A percentile compares a stretch with the other conserved stretches of the same genome.
These are phyloP conservation scores for Diaporthe sp. DNA, from an alignment of 2,329 filamentous ascomycete genomes.

Conservation along the genomic window DNA sequence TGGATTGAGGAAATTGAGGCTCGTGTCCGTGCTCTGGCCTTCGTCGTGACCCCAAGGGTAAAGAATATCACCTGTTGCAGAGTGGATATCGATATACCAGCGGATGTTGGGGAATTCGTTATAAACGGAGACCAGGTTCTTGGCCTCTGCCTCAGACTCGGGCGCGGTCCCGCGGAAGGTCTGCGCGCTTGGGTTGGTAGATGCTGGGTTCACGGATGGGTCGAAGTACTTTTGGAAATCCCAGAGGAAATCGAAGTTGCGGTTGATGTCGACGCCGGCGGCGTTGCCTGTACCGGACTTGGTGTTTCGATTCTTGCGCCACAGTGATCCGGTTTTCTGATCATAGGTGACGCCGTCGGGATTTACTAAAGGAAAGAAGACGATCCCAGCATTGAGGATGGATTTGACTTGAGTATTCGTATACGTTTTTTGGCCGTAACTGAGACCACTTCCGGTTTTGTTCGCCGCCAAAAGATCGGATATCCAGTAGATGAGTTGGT, in stretches of 20 bases:
- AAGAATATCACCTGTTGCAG: not conserved
- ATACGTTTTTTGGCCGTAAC: not conserved
- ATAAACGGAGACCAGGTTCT: not conserved
- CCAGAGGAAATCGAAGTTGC: not conserved
- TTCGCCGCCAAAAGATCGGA: not conserved
- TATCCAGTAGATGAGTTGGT: conserved; percentile 2
- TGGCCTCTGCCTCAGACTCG: conserved; percentile 2
- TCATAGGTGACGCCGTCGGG: not conserved
- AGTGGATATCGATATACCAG: conserved; percentile 2
- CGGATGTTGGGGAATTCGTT: not conserved
- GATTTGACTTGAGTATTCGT: not conserved
- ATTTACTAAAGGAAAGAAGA: not conserved
- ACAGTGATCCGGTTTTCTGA: not conserved
- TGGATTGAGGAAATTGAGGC: not conserved
- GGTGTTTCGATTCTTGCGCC: conserved; percentile 12
- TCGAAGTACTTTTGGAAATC: not conserved
- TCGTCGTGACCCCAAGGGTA: conserved; percentile 2
- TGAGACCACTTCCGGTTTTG: not conserved
- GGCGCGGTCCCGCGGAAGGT: conserved; percentile 7
- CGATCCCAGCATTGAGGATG: not conserved
- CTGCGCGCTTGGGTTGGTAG: not conserved
- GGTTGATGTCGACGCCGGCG: not conserved
- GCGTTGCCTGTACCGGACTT: not conserved
- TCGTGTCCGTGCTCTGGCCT: not conserved
- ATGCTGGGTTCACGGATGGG: not conserved